Evolutionary conservation across 2,329 filamentous ascomycete genomes (phyloP), one percentile per base, ranked within the genome.

Genomic region (Paraphaeosphaeria sporulosa): DNA sequence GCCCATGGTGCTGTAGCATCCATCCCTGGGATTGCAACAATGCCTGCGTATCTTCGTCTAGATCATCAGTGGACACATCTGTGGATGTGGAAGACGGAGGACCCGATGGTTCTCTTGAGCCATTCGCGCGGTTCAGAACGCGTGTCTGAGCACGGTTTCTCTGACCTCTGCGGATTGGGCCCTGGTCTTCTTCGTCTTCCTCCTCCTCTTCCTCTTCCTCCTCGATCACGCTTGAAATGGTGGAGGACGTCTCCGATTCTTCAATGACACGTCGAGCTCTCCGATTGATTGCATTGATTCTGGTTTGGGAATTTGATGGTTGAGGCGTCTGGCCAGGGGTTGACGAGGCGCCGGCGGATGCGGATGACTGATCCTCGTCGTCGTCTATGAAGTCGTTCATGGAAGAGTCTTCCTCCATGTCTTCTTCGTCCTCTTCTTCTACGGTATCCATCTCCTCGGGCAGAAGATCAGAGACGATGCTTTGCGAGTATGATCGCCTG

Each of bases 301-400:
- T 68, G 32, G 68, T 58, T 38, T 66, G 65, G 23, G 60, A 68
- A 47, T 52, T 60, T 19, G 68, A 61, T 12, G 74, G 71, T 55
- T 75, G 76, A 19, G 72, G 70, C 30, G 71, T 71, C 17, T 72
- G 71, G 2, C 65, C 68, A 17, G 71, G 67, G 10, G 71, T 75
- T 13, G 77, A 77, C 2, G 70, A 71, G 27, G 68, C 69, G 36
- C 65, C 69, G 13, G 66, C 60, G 27, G 76, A 75, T 40, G 59
- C 56, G 2, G 66, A 66, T 7, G 65, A 63, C 6, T 67, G 68
- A 4, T 64, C 54, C 12, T 67, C 72, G n/a, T 64, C 72, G 43
- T 79, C 76, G 44, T 78, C 76, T 47, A 80, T 76, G 63, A 81
- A 80, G 57, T 75, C 77, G 56, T 76, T 76, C 78, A 80, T 79